Evolutionary conservation across 345 rosid species (phyloP).

Genomic region (Bretschneidera sinensis): DNA sequence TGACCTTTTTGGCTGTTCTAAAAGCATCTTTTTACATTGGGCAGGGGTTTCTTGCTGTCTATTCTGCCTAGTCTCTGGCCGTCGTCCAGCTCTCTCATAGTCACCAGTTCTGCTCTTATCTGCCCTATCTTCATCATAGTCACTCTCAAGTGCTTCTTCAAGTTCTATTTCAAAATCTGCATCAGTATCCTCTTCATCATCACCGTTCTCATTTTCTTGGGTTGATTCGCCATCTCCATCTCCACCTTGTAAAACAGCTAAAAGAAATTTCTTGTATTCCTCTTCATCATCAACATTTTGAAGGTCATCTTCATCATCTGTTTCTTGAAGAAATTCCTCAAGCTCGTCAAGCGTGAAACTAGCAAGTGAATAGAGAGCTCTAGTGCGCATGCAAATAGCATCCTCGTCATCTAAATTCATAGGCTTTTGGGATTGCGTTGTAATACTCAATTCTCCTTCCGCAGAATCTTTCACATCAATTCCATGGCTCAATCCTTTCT

Average conservation of each 20-base stretch:
- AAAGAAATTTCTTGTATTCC: conserved; percentile 85
- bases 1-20: conserved; percentile 60
- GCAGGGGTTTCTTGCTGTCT: conserved; percentile 46
- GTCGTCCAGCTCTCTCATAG: conserved; percentile 32
- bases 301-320: conserved; percentile 87
- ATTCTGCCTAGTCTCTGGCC: conserved; percentile 88
- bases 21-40: conserved; percentile 39
- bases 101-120: conserved; percentile 31
- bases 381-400: conserved; percentile 84
- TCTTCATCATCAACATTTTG: conserved; percentile 85
- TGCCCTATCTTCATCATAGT: conserved; percentile 47
- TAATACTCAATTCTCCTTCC: conserved; percentile 12
- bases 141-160: conserved; percentile 91
- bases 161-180: conserved; percentile 90
- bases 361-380: conserved; percentile 82
- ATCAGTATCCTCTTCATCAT: conserved; percentile 86
- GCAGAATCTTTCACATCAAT: conserved; percentile 12
- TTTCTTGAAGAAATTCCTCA: conserved; percentile 90
- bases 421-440: conserved; percentile 19
- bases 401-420: conserved; percentile 42
- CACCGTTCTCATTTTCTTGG: conserved; percentile 37
- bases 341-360: conserved; percentile 92
- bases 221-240: conserved; percentile 40
- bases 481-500: conserved; percentile 16
- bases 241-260: conserved; percentile 69